Base-by-base conservation (phyloP, 371 early-diverging fungal species). In the Mucor saturninus region DNA sequence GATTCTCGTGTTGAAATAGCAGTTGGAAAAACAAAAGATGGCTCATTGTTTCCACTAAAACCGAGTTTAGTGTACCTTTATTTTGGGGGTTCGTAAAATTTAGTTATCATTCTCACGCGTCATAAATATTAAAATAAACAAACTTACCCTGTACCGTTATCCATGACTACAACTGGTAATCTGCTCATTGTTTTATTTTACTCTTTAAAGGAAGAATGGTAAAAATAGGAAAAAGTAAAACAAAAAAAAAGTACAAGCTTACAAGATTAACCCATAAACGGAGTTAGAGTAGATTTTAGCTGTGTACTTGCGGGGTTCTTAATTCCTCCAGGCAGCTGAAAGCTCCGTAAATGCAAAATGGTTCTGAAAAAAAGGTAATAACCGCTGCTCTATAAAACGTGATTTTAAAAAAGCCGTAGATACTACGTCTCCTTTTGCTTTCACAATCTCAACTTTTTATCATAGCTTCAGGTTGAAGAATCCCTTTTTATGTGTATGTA, bases 11-110 rank as follows among this genome's bases (percentile, higher is more conserved):
- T 91, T 42, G 93, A 91, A 65, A 98, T 96, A 50, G 86, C 92
- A 0, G 98, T 94, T 5, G 98, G 98, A 64, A 97, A 93, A 64
- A 97, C 94, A 80, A 93, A 95, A 54, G 95, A 94, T 21, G 98
- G 98, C 67, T 93, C 95, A 63, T 90, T 91, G 84, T 97, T 97
- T 30, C 98, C 98, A 59, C 97, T 94, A 77, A 95, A 98, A 52
- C 98, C 98, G 89, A 97, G 91, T 80, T 98, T 98, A 77, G 98
- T 95, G 77, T 95, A 97, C 58, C 97, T 96, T 73, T 39, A 13
- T 53, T 26, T 26, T 29, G 5, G 28, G 8, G 6, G 9, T 48
- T 48, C 21, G 21, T 10, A 42, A 42, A 42, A 35, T 31, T 35
- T 13, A 21, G 15, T 45, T 58, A 29, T 48, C 31, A 5, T 51